Percentiles rank a stretch among this genome's conserved stretches.
Evolutionary conservation across 257 asterid genomes (phyloP).

Genomic region (Solanum chiquidenum): DNA sequence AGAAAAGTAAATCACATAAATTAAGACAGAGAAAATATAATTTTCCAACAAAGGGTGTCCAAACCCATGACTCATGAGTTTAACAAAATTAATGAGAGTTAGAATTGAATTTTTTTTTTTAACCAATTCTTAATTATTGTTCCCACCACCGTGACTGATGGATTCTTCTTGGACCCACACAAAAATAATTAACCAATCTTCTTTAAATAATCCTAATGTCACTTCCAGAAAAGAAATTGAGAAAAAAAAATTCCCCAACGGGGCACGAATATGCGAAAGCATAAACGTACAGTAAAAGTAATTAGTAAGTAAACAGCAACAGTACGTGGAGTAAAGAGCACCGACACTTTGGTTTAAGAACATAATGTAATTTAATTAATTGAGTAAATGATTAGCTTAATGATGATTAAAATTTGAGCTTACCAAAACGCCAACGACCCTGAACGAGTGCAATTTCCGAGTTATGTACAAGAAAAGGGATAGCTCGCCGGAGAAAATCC

Average conservation of each 20-base stretch:
- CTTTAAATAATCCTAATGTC: too few species aligned
- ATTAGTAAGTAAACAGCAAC: neutral
- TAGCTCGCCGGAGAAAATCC: constrained; percentile 71
- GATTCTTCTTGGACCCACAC: constrained; percentile 21
- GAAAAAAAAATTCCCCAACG: neutral
- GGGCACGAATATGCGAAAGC: neutral
- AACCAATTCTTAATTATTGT: neutral
- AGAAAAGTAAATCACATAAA: fast-evolving
- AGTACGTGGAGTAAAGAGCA: constrained; percentile 1
- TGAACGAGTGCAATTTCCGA: constrained; percentile 76
- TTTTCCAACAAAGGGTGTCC: too few species aligned
- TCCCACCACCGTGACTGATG: constrained; percentile 18
- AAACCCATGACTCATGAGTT: too few species aligned
- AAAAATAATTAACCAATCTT: constrained; percentile 4
- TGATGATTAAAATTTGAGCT: neutral
- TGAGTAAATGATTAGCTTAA: neutral
- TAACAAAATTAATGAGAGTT: neutral
- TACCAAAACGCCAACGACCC: constrained; percentile 97
- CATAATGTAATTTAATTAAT: neutral
- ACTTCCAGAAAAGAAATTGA: neutral
- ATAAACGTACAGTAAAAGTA: neutral
- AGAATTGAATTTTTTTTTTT: too few species aligned
- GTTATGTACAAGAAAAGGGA: constrained; percentile 75
- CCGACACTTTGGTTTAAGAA: constrained; percentile 37
- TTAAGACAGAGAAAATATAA: fast-evolving